These are phyloP conservation scores for Sphenostylis stenocarpa DNA, from an alignment of 306 rosid genomes.

Conservation along the genomic window DNA sequence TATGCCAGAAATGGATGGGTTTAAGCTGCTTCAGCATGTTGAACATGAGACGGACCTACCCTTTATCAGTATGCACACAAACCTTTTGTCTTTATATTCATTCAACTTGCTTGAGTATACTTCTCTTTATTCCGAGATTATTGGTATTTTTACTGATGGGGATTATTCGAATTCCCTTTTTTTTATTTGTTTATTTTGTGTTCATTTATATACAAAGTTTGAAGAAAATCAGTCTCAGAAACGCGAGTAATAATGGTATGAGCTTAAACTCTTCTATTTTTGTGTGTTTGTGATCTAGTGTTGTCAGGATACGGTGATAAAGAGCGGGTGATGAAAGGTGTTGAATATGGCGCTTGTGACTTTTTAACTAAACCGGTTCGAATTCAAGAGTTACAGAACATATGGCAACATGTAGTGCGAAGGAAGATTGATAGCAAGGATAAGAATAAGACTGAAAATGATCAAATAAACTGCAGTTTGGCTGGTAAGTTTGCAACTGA, in stretches of 20 bases:
- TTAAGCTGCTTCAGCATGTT: slow-evolving; percentile 76
- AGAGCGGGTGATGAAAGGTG: slow-evolving; percentile 85
- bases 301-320: slow-evolving; percentile 72
- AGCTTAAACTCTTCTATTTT: slow-evolving; percentile 9
- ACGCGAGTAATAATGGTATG: no score
- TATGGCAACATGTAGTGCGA: slow-evolving; percentile 88
- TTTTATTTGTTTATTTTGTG: background rate
- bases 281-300: slow-evolving; percentile 50
- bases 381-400: slow-evolving; percentile 74
- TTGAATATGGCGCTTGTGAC: slow-evolving; percentile 80
- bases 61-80: slow-evolving; percentile 67
- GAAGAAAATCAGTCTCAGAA: background rate
- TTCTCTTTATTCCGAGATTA: background rate
- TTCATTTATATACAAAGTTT: background rate
- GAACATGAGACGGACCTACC: slow-evolving; percentile 95
- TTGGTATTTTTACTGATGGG: background rate
- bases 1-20: slow-evolving; percentile 95
- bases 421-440: slow-evolving; percentile 56
- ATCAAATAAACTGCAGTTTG: background rate
- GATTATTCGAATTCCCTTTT: background rate
- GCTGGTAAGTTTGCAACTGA: slow-evolving; percentile 17
- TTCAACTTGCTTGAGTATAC: background rate
- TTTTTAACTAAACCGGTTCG: slow-evolving; percentile 80
- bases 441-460: slow-evolving; percentile 33
- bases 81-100: background rate